Percentiles rank a stretch among this genome's conserved stretches.
phyloP scores from a whole-genome alignment of 805 yeast species.

The Suhomyces vadensis region DNA sequence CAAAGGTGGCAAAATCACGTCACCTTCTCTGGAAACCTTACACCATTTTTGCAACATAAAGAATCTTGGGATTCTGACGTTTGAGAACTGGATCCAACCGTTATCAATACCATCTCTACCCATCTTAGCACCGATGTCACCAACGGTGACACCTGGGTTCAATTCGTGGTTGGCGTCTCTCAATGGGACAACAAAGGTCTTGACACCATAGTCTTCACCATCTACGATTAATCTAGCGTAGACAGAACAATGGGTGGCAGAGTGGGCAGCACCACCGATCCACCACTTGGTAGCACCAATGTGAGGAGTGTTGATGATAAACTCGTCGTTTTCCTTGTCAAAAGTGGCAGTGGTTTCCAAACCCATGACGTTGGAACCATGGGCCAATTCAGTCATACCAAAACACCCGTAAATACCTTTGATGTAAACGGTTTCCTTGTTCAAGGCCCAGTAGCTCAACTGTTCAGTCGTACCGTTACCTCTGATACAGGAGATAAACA shows the following conservation, averaged over 20 bases:
- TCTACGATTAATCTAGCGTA: constrained; percentile 46
- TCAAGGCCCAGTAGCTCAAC: constrained; percentile 38
- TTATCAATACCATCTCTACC: constrained; percentile 52
- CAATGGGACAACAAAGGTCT: constrained; percentile 48
- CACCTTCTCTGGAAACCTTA: constrained; percentile 41
- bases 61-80: constrained; percentile 45
- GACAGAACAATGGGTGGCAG: constrained; percentile 42
- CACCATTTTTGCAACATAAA: constrained; percentile 49
- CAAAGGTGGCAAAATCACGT: constrained; percentile 44
- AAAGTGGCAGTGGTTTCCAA: constrained; percentile 72
- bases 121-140: constrained; percentile 51
- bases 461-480: constrained; percentile 45
- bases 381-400: constrained; percentile 91
- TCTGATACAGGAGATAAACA: constrained; percentile 39
- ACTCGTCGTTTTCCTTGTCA: constrained; percentile 42
- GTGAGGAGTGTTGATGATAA: constrained; percentile 47
- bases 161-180: constrained; percentile 44
- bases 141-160: constrained; percentile 45
- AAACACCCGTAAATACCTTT: constrained; percentile 72
- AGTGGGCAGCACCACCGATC: constrained; percentile 53
- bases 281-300: constrained; percentile 53
- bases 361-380: constrained; percentile 85
- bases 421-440: constrained; percentile 33
- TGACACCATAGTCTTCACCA: constrained; percentile 48
- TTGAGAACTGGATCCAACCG: constrained; percentile 50